Evolutionary conservation across 441 rosid genomes (phyloP), one percentile per base, ranked within the genome.

Genomic region (Raphanus hybrid): DNA sequence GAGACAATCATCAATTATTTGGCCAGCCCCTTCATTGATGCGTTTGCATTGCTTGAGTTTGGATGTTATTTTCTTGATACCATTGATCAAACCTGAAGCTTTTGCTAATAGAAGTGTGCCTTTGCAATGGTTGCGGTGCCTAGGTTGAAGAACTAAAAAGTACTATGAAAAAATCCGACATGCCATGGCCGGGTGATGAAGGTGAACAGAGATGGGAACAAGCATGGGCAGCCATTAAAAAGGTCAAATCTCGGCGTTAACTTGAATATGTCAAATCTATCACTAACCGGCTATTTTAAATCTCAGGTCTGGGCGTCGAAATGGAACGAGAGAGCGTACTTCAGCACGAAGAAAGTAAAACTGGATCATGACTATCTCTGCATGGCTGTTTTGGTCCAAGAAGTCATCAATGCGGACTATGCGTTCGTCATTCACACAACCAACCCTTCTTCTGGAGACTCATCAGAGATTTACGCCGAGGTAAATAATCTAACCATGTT

Each of bases 131-230:
- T 75, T 64, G 10, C 23, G 52, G 50, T 76, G 35, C 76, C 78
- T 81, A 95, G 98, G 93, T 93, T 71, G 86, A 85, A 86, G 99
- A 96, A 81, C 84, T 96, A 81, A 93, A 93, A 85, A 79, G 77
- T 26, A 86, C 87, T 79, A 92, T 96, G 97, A 81, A 83, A 85
- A 80, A 69, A 67, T 96, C 97, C 73, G 95, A 89, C 48, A 96
- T 96, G 97, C 98, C 98, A 69, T 96, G 98, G 99, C 98, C 99
- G 45, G 99, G 98, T 64, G 97, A 93, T 82, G 99, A 93, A 84
- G 92, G 99, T 67, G 90, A 92, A 70, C 80, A 82, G 64, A 81
- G 94, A 81, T 96, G 98, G 98, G 89, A 86, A 80, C 98, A 91
- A 85, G 98, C 98, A 74, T 96, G 99, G 99, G 82, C 82, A 73